These are phyloP conservation scores for Neurospora terricola DNA, from an alignment of 495 filamentous ascomycete genomes.

Conservation along the genomic window DNA sequence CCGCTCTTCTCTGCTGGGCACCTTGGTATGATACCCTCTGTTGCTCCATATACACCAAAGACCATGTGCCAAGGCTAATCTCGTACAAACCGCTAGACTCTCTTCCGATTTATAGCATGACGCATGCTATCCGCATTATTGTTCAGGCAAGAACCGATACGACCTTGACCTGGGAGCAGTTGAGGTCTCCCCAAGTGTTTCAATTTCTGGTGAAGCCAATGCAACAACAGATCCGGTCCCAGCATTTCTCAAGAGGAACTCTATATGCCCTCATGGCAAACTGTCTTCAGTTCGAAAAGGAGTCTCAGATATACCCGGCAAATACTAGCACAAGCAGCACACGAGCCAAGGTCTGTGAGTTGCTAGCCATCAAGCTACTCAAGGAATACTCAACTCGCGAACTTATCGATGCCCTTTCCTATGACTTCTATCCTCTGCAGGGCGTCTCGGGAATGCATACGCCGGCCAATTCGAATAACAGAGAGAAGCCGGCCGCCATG, in stretches of 20 bases:
- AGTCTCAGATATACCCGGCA: slow-evolving; percentile 67
- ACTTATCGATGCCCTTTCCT: slow-evolving; percentile 82
- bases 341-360: slow-evolving; percentile 75
- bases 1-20: slow-evolving; percentile 77
- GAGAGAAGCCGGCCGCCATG: slow-evolving; percentile 41
- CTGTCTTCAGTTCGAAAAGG: slow-evolving; percentile 84
- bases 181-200: slow-evolving; percentile 87
- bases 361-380: slow-evolving; percentile 82
- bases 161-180: slow-evolving; percentile 87
- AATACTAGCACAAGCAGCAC: slow-evolving; percentile 75
- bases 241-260: slow-evolving; percentile 76
- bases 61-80: background rate
- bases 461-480: slow-evolving; percentile 25
- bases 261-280: slow-evolving; percentile 88
- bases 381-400: slow-evolving; percentile 83
- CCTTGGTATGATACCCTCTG: slow-evolving; percentile 46
- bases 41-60: background rate
- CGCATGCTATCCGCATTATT: slow-evolving; percentile 75
- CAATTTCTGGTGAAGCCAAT: slow-evolving; percentile 89
- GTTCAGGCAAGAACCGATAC: slow-evolving; percentile 80
- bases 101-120: slow-evolving; percentile 81
- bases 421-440: slow-evolving; percentile 89
- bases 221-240: slow-evolving; percentile 68
- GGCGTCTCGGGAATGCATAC: slow-evolving; percentile 45
- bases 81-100: slow-evolving; percentile 18